These are phyloP conservation scores for Aspergillus jensenii DNA, from an alignment of 2,329 filamentous ascomycete genomes.

Conservation along the genomic window DNA sequence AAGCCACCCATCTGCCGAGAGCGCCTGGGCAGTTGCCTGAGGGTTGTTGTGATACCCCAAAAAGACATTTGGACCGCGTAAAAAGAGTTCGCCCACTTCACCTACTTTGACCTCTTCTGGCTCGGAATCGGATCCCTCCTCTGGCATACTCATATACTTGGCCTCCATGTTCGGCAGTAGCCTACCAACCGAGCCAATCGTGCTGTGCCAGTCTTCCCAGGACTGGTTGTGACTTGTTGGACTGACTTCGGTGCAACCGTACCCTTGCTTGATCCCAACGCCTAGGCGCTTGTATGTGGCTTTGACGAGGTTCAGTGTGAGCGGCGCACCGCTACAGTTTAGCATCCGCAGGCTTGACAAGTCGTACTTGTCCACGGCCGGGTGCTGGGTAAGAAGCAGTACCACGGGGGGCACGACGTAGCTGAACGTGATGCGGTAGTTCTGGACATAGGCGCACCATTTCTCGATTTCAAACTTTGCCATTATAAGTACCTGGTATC, in stretches of 20 bases:
- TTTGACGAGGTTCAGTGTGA: constrained; percentile 77
- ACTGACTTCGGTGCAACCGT: constrained; percentile 83
- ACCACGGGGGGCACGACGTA: constrained; percentile 86
- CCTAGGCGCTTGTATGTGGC: constrained; percentile 71
- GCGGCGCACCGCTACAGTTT: constrained; percentile 82
- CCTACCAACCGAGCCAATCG: constrained; percentile 75
- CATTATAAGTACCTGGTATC: constrained; percentile 69
- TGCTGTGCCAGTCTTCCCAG: constrained; percentile 73
- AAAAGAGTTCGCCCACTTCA: constrained; percentile 66
- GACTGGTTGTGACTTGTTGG: constrained; percentile 74
- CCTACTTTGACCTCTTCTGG: constrained; percentile 60
- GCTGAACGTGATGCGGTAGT: constrained; percentile 70
- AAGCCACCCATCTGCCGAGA: constrained; percentile 75
- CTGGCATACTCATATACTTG: constrained; percentile 68
- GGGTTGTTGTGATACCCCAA: constrained; percentile 62
- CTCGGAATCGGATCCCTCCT: constrained; percentile 42
- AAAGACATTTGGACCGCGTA: constrained; percentile 65
- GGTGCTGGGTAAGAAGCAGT: constrained; percentile 76
- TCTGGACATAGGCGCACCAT: constrained; percentile 75
- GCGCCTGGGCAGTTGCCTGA: constrained; percentile 55
- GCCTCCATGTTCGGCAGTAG: constrained; percentile 77
- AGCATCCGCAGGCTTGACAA: constrained; percentile 76
- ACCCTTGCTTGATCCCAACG: constrained; percentile 86
- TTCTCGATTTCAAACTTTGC: constrained; percentile 77
- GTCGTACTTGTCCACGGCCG: constrained; percentile 76